phyloP scores from a whole-genome alignment of 805 yeast species.

The Candida stauntonica region DNA sequence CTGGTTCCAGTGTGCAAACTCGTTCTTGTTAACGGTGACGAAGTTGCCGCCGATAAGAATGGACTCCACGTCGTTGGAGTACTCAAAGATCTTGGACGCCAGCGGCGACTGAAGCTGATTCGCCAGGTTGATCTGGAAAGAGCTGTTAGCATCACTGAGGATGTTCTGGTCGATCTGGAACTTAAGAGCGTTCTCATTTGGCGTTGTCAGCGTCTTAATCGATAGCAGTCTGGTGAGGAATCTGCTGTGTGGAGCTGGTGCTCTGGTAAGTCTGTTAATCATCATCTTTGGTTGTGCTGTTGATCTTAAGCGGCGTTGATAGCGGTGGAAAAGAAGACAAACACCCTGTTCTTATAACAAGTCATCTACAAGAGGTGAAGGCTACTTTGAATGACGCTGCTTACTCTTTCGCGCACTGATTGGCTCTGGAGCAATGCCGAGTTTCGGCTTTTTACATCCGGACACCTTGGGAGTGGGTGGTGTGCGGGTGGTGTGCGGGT shows the following conservation, averaged over 20 bases:
- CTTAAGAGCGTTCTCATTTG: conserved; percentile 72
- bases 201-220: conserved; percentile 54
- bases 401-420: not conserved
- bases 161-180: conserved; percentile 43
- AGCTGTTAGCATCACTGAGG: conserved; percentile 13
- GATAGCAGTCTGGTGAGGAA: conserved; percentile 16
- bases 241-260: not conserved
- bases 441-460: not conserved
- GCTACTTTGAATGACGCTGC: not conserved
- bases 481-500: too few relatives aligned
- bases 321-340: not conserved
- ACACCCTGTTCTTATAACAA: not conserved
- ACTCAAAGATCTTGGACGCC: conserved; percentile 51
- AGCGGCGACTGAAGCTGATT: conserved; percentile 49
- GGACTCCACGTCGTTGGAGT: conserved; percentile 58
- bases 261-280: not conserved
- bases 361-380: not conserved
- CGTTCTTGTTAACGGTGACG: conserved; percentile 66
- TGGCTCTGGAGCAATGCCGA: not conserved
- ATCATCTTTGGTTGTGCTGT: too few relatives aligned
- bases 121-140: conserved; percentile 21
- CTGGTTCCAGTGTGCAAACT: conserved; percentile 65
- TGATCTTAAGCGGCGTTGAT: too few relatives aligned
- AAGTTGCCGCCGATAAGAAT: conserved; percentile 73
- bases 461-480: not conserved